A percentile compares a stretch with the other conserved stretches of the same genome.
Evolutionary conservation across 2,329 filamentous ascomycete species (phyloP).

Genomic region (Hypoxylon sp.): DNA sequence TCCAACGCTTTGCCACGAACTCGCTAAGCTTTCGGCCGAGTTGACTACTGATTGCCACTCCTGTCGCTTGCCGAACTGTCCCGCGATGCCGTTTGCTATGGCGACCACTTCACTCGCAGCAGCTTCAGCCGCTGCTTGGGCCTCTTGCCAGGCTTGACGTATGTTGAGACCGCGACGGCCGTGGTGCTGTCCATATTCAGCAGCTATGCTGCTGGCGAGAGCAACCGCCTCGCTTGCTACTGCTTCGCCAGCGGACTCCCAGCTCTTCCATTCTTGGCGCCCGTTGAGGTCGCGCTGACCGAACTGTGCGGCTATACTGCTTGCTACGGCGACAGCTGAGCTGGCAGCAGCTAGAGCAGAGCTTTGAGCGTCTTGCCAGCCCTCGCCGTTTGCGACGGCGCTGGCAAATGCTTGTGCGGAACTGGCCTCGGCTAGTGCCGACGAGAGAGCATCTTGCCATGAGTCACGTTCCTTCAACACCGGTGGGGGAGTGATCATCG

Average conservation of each 20-base stretch:
- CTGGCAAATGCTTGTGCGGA: conserved; percentile 36
- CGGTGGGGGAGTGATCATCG: conserved; percentile 46
- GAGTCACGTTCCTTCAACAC: conserved; percentile 33
- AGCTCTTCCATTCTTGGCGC: conserved; percentile 1
- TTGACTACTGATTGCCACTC: conserved; percentile 44
- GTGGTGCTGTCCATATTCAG: conserved; percentile 9
- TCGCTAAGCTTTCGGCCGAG: conserved; percentile 43
- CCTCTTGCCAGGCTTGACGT: conserved; percentile 27
- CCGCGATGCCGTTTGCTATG: conserved; percentile 31
- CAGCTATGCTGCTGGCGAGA: conserved; percentile 18
- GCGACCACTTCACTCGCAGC: conserved; percentile 25
- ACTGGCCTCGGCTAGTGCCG: conserved; percentile 40
- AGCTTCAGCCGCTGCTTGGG: conserved; percentile 17
- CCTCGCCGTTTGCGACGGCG: conserved; percentile 30
- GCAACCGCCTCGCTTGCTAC: conserved; percentile 6
- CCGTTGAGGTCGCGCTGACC: not conserved
- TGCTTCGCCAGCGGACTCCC: not conserved
- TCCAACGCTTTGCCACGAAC: conserved; percentile 34
- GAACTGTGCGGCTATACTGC: conserved; percentile 18
- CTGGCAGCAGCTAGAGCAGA: conserved; percentile 31
- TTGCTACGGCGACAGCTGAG: conserved; percentile 26
- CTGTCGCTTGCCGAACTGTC: conserved; percentile 32
- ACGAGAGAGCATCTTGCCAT: conserved; percentile 35
- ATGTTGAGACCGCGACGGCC: conserved; percentile 2
- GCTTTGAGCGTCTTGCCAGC: conserved; percentile 19